These are phyloP conservation scores for Vitis cinerea DNA, from an alignment of 164 flowering plant species.

Conservation along the genomic window DNA sequence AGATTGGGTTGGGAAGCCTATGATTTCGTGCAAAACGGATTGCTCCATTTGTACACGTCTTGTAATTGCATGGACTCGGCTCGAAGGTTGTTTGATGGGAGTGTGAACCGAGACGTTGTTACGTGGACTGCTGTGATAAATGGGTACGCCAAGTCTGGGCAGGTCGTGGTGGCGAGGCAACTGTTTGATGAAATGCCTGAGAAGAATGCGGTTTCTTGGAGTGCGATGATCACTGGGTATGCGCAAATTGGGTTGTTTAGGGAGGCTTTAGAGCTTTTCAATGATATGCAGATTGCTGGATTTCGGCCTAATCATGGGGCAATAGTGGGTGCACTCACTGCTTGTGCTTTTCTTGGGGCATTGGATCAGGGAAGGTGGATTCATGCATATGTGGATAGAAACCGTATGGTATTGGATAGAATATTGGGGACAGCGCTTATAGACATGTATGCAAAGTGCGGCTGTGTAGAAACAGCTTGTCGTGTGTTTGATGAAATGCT, in stretches of 20 bases:
- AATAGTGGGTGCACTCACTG: conserved; percentile 44
- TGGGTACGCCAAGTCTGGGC: conserved; percentile 54
- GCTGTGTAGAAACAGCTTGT: conserved; percentile 41
- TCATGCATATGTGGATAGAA: conserved; percentile 49
- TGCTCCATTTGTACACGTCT: conserved; percentile 52
- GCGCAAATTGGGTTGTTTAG: conserved; percentile 37
- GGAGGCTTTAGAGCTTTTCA: conserved; percentile 47
- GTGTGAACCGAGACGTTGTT: conserved; percentile 50
- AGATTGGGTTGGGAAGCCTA: conserved; percentile 67
- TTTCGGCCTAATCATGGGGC: conserved; percentile 46
- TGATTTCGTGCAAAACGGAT: conserved; percentile 71
- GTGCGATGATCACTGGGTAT: conserved; percentile 54
- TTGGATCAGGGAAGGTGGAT: conserved; percentile 65
- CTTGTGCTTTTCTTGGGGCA: conserved; percentile 52
- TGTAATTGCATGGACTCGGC: conserved; percentile 42
- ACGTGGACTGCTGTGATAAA: conserved; percentile 65
- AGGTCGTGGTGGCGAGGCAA: conserved; percentile 30
- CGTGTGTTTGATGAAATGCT: conserved; percentile 37
- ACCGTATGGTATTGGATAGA: conserved; percentile 38
- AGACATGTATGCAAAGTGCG: conserved; percentile 69
- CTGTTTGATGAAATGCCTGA: conserved; percentile 68
- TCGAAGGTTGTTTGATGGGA: conserved; percentile 49
- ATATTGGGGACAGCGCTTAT: conserved; percentile 52
- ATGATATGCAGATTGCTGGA: conserved; percentile 40
- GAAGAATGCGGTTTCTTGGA: conserved; percentile 58